Percentiles rank a stretch among this genome's conserved stretches.
Conservation (phyloP, 2,329 filamentous ascomycete species). For the Cytospora chrysosperma region DNA sequence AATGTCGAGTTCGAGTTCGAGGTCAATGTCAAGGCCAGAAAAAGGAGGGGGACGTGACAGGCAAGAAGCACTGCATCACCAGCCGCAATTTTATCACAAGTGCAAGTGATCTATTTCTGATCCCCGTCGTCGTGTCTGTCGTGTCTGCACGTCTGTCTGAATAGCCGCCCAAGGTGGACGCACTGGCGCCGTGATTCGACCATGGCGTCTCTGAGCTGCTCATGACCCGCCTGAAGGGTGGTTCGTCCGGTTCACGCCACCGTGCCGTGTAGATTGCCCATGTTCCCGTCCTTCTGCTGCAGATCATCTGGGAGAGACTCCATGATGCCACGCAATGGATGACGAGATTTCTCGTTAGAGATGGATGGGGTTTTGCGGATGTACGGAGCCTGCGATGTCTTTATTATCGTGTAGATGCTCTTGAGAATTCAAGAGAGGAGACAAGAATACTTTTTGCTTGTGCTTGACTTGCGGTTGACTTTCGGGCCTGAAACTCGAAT, state of each 20-base stretch:
- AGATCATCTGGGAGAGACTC: background rate
- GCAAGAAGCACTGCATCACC: background rate
- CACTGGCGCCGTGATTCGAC: constrained; percentile 17
- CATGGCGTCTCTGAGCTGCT: constrained; percentile 14
- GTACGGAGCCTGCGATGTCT: too few species aligned
- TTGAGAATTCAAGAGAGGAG: background rate
- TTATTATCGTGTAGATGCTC: too few species aligned
- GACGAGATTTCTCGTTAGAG: too few species aligned
- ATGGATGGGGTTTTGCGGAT: too few species aligned
- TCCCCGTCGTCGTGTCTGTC: too few species aligned
- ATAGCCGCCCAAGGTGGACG: constrained; percentile 22
- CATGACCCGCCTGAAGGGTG: background rate
- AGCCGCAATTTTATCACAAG: background rate
- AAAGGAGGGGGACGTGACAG: background rate
- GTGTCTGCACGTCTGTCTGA: background rate
- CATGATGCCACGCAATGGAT: too few species aligned
- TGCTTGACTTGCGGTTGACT: constrained; percentile 10
- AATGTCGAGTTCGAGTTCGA: too few species aligned
- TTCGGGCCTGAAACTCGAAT: constrained; percentile 16
- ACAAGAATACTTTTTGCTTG: too few species aligned
- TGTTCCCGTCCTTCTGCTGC: background rate
- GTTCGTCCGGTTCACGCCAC: constrained; percentile 1
- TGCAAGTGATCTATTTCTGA: constrained; percentile 5
- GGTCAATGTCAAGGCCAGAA: background rate
- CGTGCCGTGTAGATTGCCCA: background rate